Evolutionary conservation across 192 early-diverging fungal species (phyloP).

Genomic region (Umbelopsis isabellina): DNA sequence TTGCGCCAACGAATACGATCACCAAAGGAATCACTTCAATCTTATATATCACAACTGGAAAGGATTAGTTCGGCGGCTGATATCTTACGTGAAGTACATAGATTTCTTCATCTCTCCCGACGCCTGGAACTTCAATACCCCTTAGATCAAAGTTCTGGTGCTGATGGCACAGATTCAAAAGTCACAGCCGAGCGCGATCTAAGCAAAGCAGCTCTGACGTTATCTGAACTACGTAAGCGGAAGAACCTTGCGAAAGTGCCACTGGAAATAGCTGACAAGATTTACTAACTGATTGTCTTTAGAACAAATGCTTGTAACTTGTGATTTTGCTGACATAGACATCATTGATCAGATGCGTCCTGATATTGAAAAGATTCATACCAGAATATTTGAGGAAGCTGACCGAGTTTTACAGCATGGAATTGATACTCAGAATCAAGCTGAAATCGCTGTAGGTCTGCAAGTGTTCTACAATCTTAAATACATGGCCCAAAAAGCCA

Average conservation of each 20-base stretch:
- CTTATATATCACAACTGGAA: slow-evolving; percentile 65
- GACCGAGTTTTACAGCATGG: slow-evolving; percentile 54
- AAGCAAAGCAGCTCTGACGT: slow-evolving; percentile 57
- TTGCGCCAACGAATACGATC: slow-evolving; percentile 60
- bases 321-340: slow-evolving; percentile 68
- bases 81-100: slow-evolving; percentile 57
- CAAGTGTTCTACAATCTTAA: slow-evolving; percentile 59
- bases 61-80: slow-evolving; percentile 64
- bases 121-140: slow-evolving; percentile 62
- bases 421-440: slow-evolving; percentile 47
- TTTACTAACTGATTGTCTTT: background rate
- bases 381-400: slow-evolving; percentile 50
- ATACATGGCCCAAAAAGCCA: slow-evolving; percentile 45
- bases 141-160: slow-evolving; percentile 1
- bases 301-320: slow-evolving; percentile 60
- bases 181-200: slow-evolving; percentile 42
- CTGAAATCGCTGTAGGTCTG: slow-evolving; percentile 54
- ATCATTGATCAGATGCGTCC: slow-evolving; percentile 59
- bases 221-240: slow-evolving; percentile 62
- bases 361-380: slow-evolving; percentile 48
- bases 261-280: background rate
- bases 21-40: slow-evolving; percentile 63
- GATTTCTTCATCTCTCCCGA: slow-evolving; percentile 64
- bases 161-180: slow-evolving; percentile 21
- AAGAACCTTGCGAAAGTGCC: background rate